phyloP scores from a whole-genome alignment of 805 yeast genomes.

The Wickerhamiella galacta region DNA sequence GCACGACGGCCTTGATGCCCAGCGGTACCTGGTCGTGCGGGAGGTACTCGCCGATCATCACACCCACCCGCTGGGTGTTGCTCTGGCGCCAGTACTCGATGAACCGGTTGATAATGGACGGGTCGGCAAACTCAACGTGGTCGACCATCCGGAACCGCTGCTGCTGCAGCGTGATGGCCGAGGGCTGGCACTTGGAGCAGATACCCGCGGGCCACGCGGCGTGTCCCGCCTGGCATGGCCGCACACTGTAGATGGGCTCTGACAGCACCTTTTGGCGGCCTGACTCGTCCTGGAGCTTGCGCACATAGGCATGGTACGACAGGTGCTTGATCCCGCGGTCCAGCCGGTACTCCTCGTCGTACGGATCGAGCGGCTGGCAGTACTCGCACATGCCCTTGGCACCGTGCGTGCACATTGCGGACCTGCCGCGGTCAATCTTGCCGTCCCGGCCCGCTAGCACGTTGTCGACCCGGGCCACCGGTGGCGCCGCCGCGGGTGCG shows the following conservation, averaged over 20 bases:
- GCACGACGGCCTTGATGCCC: constrained; percentile 87
- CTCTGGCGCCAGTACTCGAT: constrained; percentile 84
- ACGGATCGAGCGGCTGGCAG: constrained; percentile 90
- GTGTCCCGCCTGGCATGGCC: constrained; percentile 61
- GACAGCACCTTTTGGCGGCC: constrained; percentile 34
- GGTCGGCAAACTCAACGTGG: constrained; percentile 78
- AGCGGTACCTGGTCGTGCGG: constrained; percentile 70
- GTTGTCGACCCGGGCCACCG: constrained; percentile 37
- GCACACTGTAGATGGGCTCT: constrained; percentile 50
- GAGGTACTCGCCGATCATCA: constrained; percentile 68
- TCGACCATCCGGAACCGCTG: constrained; percentile 93
- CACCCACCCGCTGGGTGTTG: constrained; percentile 76
- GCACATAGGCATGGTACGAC: constrained; percentile 71
- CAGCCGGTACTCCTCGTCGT: constrained; percentile 64
- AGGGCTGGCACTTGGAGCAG: constrained; percentile 92
- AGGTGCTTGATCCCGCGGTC: constrained; percentile 70
- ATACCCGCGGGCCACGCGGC: constrained; percentile 90
- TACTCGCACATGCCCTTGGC: constrained; percentile 96
- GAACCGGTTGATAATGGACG: constrained; percentile 59
- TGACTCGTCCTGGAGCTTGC: constrained; percentile 52
- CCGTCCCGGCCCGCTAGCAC: constrained; percentile 52
- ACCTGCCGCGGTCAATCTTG: constrained; percentile 44
- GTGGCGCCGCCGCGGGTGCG: neutral
- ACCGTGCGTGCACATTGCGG: constrained; percentile 65
- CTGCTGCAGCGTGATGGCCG: constrained; percentile 81